These are phyloP conservation scores for Hypoxylon sp. DNA, from an alignment of 2,329 filamentous ascomycete genomes.

Conservation along the genomic window DNA sequence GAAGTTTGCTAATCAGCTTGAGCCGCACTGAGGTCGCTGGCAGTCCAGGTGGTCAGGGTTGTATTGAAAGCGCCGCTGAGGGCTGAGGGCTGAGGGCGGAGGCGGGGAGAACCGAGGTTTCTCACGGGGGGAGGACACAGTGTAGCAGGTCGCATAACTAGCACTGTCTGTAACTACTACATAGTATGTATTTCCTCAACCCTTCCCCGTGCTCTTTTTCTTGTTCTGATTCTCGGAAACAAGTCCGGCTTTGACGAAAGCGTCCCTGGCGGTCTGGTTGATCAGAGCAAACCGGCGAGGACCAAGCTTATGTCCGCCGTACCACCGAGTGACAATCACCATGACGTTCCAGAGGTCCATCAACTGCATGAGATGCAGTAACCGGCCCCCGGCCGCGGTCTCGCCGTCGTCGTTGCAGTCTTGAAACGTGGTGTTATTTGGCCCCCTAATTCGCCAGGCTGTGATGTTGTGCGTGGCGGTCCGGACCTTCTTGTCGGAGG, in stretches of 20 bases:
- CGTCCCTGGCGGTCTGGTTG: slow-evolving; percentile 86
- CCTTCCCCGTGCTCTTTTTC: slow-evolving; percentile 56
- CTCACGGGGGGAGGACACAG: slow-evolving; percentile 19
- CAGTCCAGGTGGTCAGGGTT: not conserved
- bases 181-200: slow-evolving; percentile 26
- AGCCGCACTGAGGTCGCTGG: not conserved
- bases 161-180: slow-evolving; percentile 26
- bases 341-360: slow-evolving; percentile 95
- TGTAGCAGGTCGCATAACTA: slow-evolving; percentile 13
- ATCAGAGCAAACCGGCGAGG: slow-evolving; percentile 92
- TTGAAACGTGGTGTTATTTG: slow-evolving; percentile 72
- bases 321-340: slow-evolving; percentile 95
- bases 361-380: slow-evolving; percentile 91
- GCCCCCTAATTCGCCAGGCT: slow-evolving; percentile 84
- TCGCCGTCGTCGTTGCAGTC: slow-evolving; percentile 98
- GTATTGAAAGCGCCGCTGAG: not conserved
- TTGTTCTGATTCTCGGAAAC: slow-evolving; percentile 65
- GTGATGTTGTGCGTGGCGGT: slow-evolving; percentile 94
- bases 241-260: slow-evolving; percentile 80
- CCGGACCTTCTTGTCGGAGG: slow-evolving; percentile 86
- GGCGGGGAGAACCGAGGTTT: slow-evolving; percentile 44
- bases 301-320: slow-evolving; percentile 89
- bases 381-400: slow-evolving; percentile 85
- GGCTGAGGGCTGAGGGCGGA: no score
- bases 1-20: slow-evolving; percentile 10